These are phyloP conservation scores for Spathaspora arborariae DNA, from an alignment of 805 yeast species.

Conservation along the genomic window DNA sequence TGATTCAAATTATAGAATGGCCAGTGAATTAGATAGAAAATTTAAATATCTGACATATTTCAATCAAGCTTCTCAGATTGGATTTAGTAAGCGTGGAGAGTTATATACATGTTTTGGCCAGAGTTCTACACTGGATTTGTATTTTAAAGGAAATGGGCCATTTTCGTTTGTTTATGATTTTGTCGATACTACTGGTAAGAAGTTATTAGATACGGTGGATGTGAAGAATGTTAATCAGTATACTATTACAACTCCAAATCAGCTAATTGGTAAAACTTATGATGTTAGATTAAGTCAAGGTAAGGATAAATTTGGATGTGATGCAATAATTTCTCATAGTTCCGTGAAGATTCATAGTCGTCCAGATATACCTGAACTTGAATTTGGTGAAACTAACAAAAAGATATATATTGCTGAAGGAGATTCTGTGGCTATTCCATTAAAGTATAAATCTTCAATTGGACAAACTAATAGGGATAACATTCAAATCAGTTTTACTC, in stretches of 20 bases:
- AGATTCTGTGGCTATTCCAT: slow-evolving; percentile 53
- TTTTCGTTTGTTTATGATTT: slow-evolving; percentile 68
- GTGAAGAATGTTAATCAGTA: slow-evolving; percentile 31
- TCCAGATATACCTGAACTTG: slow-evolving; percentile 56
- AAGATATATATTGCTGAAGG: slow-evolving; percentile 57
- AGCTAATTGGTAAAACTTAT: slow-evolving; percentile 70
- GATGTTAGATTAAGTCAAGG: slow-evolving; percentile 60
- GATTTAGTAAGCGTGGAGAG: slow-evolving; percentile 19
- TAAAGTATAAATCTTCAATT: slow-evolving; percentile 31
- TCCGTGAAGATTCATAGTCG: slow-evolving; percentile 56
- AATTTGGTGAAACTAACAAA: slow-evolving; percentile 19
- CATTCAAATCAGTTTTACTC: slow-evolving; percentile 29
- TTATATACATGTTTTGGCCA: slow-evolving; percentile 30
- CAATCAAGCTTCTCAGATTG: slow-evolving; percentile 57
- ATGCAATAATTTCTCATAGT: slow-evolving; percentile 59
- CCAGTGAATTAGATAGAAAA: too few species aligned
- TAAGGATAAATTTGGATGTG: slow-evolving; percentile 74
- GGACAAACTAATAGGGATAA: slow-evolving; percentile 26
- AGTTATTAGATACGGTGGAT: slow-evolving; percentile 22
- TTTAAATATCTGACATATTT: slow-evolving; percentile 66
- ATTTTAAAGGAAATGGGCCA: slow-evolving; percentile 77
- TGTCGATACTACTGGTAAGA: slow-evolving; percentile 37
- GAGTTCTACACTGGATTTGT: slow-evolving; percentile 43
- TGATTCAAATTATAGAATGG: slow-evolving; percentile 57
- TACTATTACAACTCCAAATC: slow-evolving; percentile 49